Percentiles rank a stretch among this genome's conserved stretches.
Conservation (phyloP, 2,329 filamentous ascomycete genomes). For the Sclerotinia trifoliorum region DNA sequence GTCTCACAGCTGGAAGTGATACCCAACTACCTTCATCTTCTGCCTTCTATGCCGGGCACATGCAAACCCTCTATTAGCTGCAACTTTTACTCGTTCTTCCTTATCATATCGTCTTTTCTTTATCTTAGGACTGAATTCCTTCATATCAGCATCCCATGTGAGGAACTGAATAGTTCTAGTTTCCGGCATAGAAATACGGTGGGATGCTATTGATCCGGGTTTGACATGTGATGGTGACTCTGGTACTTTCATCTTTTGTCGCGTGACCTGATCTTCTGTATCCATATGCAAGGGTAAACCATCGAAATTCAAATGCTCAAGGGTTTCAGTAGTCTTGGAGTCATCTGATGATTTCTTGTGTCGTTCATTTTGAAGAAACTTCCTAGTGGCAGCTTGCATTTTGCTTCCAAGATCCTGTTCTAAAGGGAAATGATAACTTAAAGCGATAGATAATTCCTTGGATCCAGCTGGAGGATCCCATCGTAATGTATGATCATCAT, state of each 20-base stretch:
- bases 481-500: constrained; percentile 27
- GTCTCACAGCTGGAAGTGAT: background rate
- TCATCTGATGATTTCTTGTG: constrained; percentile 9
- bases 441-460: constrained; percentile 27
- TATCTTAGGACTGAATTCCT: constrained; percentile 21
- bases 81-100: constrained; percentile 27
- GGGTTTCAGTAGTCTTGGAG: background rate
- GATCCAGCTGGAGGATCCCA: constrained; percentile 27
- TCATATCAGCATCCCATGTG: constrained; percentile 26
- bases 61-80: constrained; percentile 28
- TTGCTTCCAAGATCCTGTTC: constrained; percentile 26
- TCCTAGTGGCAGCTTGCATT: constrained; percentile 28
- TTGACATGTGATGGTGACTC: constrained; percentile 15
- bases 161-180: constrained; percentile 18
- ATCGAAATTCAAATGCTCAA: constrained; percentile 1
- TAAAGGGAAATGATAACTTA: constrained; percentile 31
- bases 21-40: constrained; percentile 27
- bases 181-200: constrained; percentile 18
- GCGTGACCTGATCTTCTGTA: constrained; percentile 12
- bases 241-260: constrained; percentile 2
- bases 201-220: constrained; percentile 3
- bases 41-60: constrained; percentile 27
- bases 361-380: constrained; percentile 22
- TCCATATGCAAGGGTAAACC: constrained; percentile 10
- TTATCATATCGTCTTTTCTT: constrained; percentile 27